These are phyloP conservation scores for Thielaviopsis musarum DNA, from an alignment of 2,329 filamentous ascomycete genomes.

Conservation along the genomic window DNA sequence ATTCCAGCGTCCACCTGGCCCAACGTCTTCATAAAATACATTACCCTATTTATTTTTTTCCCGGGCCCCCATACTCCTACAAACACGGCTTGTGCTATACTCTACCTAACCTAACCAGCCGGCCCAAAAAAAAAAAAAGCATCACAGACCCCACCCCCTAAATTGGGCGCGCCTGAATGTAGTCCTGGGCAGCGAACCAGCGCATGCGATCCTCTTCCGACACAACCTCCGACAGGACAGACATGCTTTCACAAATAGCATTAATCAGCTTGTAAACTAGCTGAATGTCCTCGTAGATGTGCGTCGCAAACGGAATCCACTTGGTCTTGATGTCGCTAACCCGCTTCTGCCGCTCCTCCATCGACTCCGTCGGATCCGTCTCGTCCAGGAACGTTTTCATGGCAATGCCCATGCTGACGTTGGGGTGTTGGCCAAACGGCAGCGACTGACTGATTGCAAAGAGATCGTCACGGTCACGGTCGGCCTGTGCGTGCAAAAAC, in stretches of 20 bases:
- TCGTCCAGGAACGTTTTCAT: slow-evolving; percentile 68
- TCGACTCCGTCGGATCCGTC: slow-evolving; percentile 34
- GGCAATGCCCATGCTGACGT: slow-evolving; percentile 62
- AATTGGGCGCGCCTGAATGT: slow-evolving; percentile 11
- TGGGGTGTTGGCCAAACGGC: slow-evolving; percentile 52
- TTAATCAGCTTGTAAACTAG: slow-evolving; percentile 41
- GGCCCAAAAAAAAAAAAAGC: no score
- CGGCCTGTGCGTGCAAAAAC: slow-evolving; percentile 64
- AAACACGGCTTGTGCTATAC: no score
- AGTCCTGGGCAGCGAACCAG: slow-evolving; percentile 8
- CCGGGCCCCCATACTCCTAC: no score
- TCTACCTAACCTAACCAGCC: no score
- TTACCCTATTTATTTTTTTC: no score
- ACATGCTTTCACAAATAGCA: slow-evolving; percentile 37
- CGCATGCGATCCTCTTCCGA: slow-evolving; percentile 2
- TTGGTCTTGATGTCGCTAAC: slow-evolving; percentile 33
- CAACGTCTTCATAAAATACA: no score
- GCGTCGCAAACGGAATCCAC: slow-evolving; percentile 41
- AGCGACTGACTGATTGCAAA: slow-evolving; percentile 56
- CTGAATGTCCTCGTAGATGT: slow-evolving; percentile 42
- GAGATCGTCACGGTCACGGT: slow-evolving; percentile 50
- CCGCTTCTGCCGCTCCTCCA: slow-evolving; percentile 27
- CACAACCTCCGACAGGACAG: not conserved
- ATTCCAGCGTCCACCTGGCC: no score
- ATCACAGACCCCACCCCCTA: no score